A percentile compares a stretch with the other conserved stretches of the same genome.
phyloP scores from a whole-genome alignment of 495 filamentous ascomycete genomes.

The Daldinia loculata region DNA sequence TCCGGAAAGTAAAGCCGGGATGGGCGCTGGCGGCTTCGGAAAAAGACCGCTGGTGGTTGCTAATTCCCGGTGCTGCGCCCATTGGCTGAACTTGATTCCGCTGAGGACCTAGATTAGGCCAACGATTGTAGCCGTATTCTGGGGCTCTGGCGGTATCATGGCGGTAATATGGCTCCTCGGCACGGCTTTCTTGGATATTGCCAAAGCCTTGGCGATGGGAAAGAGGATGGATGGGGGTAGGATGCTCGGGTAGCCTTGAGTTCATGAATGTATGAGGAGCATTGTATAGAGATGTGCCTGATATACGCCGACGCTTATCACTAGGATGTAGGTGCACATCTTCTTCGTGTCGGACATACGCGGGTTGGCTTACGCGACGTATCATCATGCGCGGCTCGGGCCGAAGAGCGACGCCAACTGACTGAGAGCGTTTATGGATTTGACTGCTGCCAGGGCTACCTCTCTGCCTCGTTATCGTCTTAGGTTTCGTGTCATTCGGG shows the following conservation, averaged over 20 bases:
- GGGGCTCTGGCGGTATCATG: background rate
- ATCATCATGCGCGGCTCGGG: conserved; percentile 34
- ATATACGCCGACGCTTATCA: conserved; percentile 46
- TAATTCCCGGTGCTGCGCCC: conserved; percentile 4
- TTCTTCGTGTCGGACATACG: conserved; percentile 22
- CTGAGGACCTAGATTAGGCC: conserved; percentile 21
- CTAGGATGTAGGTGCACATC: conserved; percentile 14
- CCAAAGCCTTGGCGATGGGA: conserved; percentile 35
- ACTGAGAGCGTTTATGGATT: conserved; percentile 53
- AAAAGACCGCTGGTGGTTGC: conserved; percentile 21
- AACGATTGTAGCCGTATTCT: conserved; percentile 24
- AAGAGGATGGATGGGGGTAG: conserved; percentile 18
- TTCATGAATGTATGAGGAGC: conserved; percentile 18
- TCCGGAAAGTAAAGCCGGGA: conserved; percentile 16
- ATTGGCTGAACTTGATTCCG: conserved; percentile 11
- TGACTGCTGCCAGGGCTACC: conserved; percentile 12
- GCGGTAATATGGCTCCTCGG: conserved; percentile 27
- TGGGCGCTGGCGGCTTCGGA: conserved; percentile 14
- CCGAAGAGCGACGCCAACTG: conserved; percentile 43
- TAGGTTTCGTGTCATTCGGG: conserved; percentile 26
- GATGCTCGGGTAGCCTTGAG: conserved; percentile 10
- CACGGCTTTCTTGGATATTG: conserved; percentile 40
- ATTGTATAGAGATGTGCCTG: conserved; percentile 18
- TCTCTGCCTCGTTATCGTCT: conserved; percentile 38
- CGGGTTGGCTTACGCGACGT: conserved; percentile 46